These are phyloP conservation scores for Crassisporium funariophilum DNA, from an alignment of 768 basidiomycete species.

Conservation along the genomic window DNA sequence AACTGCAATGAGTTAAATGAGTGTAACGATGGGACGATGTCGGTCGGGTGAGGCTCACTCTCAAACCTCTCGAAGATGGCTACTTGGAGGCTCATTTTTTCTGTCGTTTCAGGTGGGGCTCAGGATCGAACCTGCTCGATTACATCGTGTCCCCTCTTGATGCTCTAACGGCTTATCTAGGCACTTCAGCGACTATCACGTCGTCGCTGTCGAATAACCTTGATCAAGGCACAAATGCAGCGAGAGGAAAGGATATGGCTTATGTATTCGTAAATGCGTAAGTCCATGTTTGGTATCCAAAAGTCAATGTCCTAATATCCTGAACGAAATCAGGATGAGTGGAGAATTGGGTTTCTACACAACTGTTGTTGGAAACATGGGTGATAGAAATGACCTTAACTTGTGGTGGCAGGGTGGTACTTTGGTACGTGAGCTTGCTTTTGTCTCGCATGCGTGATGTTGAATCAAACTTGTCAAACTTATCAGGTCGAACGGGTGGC, in stretches of 20 bases:
- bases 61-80: too few species aligned
- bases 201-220: slow-evolving; percentile 47
- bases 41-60: slow-evolving; percentile 63
- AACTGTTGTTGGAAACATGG: slow-evolving; percentile 52
- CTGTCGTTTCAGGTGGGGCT: slow-evolving; percentile 48
- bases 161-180: slow-evolving; percentile 44
- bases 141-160: slow-evolving; percentile 49
- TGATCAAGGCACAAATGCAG: slow-evolving; percentile 38
- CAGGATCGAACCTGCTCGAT: slow-evolving; percentile 49
- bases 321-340: slow-evolving; percentile 42
- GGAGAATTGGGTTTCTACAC: slow-evolving; percentile 48
- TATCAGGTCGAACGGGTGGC: slow-evolving; percentile 58
- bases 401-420: too few species aligned
- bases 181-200: slow-evolving; percentile 41
- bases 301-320: too few species aligned
- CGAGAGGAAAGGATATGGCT: slow-evolving; percentile 52
- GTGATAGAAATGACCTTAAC: slow-evolving; percentile 57
- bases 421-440: neutral
- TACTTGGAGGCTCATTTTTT: too few species aligned
- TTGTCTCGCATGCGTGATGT: slow-evolving; percentile 52
- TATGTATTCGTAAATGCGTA: slow-evolving; percentile 64
- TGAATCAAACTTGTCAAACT: slow-evolving; percentile 47
- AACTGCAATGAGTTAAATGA: slow-evolving; percentile 51
- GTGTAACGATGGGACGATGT: slow-evolving; percentile 61
- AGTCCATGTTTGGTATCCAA: slow-evolving; percentile 24